A percentile compares a stretch with the other conserved stretches of the same genome.
phyloP scores from a whole-genome alignment of 495 filamentous ascomycete species.

The Diplogelasinospora grovesii region DNA sequence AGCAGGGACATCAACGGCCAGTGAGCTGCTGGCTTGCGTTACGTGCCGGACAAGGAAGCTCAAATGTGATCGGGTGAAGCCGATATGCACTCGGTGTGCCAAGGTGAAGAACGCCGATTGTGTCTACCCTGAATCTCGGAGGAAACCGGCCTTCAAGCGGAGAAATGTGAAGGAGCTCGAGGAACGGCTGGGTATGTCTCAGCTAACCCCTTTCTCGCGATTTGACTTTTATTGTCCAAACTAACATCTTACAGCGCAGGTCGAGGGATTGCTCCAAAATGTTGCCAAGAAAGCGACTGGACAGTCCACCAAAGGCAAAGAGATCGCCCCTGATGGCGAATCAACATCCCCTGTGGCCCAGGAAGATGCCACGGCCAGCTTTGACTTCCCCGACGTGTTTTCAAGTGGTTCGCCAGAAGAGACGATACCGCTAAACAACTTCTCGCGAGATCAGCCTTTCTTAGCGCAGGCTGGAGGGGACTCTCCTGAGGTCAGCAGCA shows the following conservation, averaged over 20 bases:
- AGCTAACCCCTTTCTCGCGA: background rate
- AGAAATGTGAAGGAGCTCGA: constrained; percentile 82
- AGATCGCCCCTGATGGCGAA: constrained; percentile 1
- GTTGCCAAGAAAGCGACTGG: constrained; percentile 15
- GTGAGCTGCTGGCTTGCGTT: constrained; percentile 46
- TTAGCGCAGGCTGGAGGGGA: too few species aligned
- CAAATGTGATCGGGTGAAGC: constrained; percentile 59
- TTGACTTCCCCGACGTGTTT: too few species aligned
- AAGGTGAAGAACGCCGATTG: constrained; percentile 66
- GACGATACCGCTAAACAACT: too few species aligned
- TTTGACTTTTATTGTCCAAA: constrained; percentile 2
- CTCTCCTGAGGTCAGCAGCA: too few species aligned
- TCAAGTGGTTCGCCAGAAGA: too few species aligned
- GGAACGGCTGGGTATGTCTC: constrained; percentile 60
- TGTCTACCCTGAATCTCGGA: constrained; percentile 73
- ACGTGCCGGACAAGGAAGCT: constrained; percentile 56
- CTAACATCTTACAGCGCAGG: constrained; percentile 31
- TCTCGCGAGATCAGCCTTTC: too few species aligned
- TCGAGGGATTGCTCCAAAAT: constrained; percentile 38
- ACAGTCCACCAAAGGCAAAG: background rate
- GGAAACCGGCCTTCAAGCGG: constrained; percentile 83
- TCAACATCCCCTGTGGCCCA: too few species aligned
- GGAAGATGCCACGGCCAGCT: too few species aligned
- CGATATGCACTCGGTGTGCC: constrained; percentile 68
- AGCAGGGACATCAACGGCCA: background rate